Conservation (phyloP, 1,284 basidiomycete genomes). For the Pascua sp. region DNA sequence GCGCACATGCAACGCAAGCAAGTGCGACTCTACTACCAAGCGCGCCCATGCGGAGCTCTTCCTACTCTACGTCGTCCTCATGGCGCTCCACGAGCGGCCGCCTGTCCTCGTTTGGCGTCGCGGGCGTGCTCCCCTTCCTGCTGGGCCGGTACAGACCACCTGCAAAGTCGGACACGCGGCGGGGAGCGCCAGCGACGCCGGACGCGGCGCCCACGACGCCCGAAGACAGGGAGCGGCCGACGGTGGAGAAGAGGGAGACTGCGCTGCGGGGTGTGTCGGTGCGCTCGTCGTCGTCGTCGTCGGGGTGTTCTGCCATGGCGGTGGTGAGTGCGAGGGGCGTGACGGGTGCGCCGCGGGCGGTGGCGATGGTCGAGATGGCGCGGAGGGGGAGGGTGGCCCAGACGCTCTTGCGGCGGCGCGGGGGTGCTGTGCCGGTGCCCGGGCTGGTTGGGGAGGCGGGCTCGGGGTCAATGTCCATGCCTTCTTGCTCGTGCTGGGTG, state of each 20-base stretch:
- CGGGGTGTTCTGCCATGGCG: neutral
- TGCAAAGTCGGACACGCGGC: constrained; percentile 16
- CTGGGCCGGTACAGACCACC: constrained; percentile 18
- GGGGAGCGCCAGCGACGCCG: constrained; percentile 33
- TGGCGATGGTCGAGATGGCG: constrained; percentile 9
- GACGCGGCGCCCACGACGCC: constrained; percentile 32
- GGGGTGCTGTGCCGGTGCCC: neutral
- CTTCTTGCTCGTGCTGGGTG: constrained; percentile 38
- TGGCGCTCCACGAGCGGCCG: no score
- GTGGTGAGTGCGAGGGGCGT: constrained; percentile 1
- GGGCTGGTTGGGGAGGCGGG: constrained; percentile 9
- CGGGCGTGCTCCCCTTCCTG: no score
- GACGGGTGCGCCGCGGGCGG: constrained; percentile 7
- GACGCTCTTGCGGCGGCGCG: constrained; percentile 4
- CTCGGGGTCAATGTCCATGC: constrained; percentile 22
- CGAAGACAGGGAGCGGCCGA: constrained; percentile 32
- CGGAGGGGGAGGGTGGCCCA: constrained; percentile 20
- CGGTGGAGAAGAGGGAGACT: constrained; percentile 14
- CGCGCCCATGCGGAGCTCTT: no score
- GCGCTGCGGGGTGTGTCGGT: neutral
- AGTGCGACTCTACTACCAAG: no score
- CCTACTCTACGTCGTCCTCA: no score
- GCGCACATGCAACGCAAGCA: no score
- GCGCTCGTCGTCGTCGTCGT: constrained; percentile 5
- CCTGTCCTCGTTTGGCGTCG: no score